phyloP scores from a whole-genome alignment of 805 yeast genomes.

The Pichia insulana region DNA sequence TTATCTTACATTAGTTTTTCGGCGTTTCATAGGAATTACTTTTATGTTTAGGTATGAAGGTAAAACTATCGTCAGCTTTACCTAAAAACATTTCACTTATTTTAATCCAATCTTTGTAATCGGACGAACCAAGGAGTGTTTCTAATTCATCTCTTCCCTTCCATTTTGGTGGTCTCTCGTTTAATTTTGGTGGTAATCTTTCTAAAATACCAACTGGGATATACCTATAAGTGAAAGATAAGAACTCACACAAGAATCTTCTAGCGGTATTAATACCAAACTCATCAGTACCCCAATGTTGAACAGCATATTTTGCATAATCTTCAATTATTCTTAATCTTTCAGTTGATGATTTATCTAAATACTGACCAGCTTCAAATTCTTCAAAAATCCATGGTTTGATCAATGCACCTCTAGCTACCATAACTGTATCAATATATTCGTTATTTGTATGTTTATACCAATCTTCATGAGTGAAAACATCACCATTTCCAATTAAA shows the following conservation, averaged over 20 bases:
- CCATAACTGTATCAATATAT: slow-evolving; percentile 89
- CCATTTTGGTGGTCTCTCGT: slow-evolving; percentile 93
- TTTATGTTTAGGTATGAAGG: slow-evolving; percentile 89
- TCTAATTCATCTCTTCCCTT: slow-evolving; percentile 88
- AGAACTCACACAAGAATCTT: slow-evolving; percentile 86
- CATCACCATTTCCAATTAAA: slow-evolving; percentile 93
- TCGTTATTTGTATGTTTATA: slow-evolving; percentile 53
- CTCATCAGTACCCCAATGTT: slow-evolving; percentile 97
- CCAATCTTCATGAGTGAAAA: slow-evolving; percentile 84
- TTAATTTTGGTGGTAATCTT: slow-evolving; percentile 76
- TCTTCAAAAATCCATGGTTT: slow-evolving; percentile 99
- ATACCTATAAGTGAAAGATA: slow-evolving; percentile 90
- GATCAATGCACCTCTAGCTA: slow-evolving; percentile 94
- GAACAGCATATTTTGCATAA: slow-evolving; percentile 73
- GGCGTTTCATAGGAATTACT: slow-evolving; percentile 60
- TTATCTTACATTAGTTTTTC: slow-evolving; percentile 1
- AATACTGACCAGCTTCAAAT: slow-evolving; percentile 75
- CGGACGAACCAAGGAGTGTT: slow-evolving; percentile 75
- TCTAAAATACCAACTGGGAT: slow-evolving; percentile 92
- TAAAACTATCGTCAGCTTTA: slow-evolving; percentile 64
- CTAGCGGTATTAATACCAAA: slow-evolving; percentile 85
- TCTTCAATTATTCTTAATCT: slow-evolving; percentile 66
- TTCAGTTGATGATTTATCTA: slow-evolving; percentile 87
- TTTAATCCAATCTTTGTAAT: slow-evolving; percentile 92
- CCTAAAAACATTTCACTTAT: slow-evolving; percentile 93